Percentiles rank a stretch among this genome's conserved stretches.
Conservation (phyloP, 805 yeast species). For the Metschnikowia aberdeeniae region DNA sequence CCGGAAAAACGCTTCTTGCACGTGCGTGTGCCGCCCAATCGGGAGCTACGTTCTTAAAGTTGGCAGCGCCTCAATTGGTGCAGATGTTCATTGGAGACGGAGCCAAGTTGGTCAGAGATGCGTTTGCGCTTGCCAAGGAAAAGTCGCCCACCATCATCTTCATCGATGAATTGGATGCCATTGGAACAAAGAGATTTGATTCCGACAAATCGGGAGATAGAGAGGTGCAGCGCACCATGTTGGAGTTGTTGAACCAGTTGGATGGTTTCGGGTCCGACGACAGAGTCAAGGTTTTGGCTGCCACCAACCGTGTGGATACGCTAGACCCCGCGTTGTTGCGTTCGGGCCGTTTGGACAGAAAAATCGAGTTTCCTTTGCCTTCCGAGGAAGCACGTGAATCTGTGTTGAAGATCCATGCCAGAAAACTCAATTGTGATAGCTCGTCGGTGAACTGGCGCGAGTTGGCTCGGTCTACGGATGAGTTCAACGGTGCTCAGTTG, state of each 20-base stretch:
- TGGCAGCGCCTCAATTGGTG: constrained; percentile 22
- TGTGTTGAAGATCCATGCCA: constrained; percentile 92
- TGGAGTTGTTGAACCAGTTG: constrained; percentile 21
- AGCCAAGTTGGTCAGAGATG: constrained; percentile 21
- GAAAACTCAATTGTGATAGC: constrained; percentile 88
- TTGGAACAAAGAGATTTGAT: constrained; percentile 21
- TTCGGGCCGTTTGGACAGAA: constrained; percentile 21
- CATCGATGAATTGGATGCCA: constrained; percentile 22
- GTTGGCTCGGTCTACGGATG: constrained; percentile 96
- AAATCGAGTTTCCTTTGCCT: constrained; percentile 87
- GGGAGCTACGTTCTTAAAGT: constrained; percentile 20
- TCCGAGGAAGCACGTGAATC: constrained; percentile 97
- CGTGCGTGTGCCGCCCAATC: constrained; percentile 22
- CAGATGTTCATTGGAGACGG: constrained; percentile 23
- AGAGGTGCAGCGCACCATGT: constrained; percentile 22
- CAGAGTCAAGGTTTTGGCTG: constrained; percentile 43
- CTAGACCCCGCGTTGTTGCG: constrained; percentile 23
- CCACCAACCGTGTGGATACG: constrained; percentile 21
- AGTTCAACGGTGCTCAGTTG: constrained; percentile 97
- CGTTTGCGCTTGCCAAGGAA: constrained; percentile 21
- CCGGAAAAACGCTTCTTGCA: constrained; percentile 21
- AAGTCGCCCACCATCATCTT: constrained; percentile 22
- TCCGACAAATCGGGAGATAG: constrained; percentile 21
- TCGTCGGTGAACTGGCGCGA: constrained; percentile 95
- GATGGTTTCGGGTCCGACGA: constrained; percentile 21